Evolutionary conservation across 2,329 filamentous ascomycete genomes (phyloP), one percentile per base, ranked within the genome.

Genomic region (Dactylellina haptotyla): DNA sequence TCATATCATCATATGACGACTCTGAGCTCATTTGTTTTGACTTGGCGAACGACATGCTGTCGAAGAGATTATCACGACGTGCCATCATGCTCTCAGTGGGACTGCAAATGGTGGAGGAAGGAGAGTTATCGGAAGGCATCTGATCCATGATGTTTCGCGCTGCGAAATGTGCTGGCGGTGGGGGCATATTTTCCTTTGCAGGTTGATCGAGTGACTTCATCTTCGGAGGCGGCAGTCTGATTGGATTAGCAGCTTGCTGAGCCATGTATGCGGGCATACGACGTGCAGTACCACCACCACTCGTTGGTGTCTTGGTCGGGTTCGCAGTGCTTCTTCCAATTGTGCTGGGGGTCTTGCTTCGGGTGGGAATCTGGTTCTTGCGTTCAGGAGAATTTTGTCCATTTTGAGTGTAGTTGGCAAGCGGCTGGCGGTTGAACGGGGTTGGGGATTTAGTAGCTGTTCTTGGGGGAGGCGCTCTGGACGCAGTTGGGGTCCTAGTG

Each of bases 191-290:
- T 50, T 73, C 69, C 28, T 66, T 73, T 6, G 53, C 6, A 23
- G 18, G 45, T 3, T 50, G 30, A 12, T 73, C 69, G 8, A 73
- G 53, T 4, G 69, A 51, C 25, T 48, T 73, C 69, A 73, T 73
- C 61, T 62, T 73, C 12, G 69, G 61, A 10, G 69, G 69, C 6
- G 61, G 69, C 6, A 57, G 16, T 48, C 69, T 48, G n/a, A 26
- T 30, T 25, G 69, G 41, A 25, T 62, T 66, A 6, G 61, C 30
- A 2, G 61, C 69, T 18, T 73, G 69, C 48, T 72, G 67, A 53
- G 67, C 67, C 69, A 73, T 73, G 26, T 73, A 73, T 61, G 69
- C 69, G 30, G 69, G 69, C 54, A 73, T 56, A 12, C 69, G 54
- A 51, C 69, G 69, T 45, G 30, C n/a, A 16, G 61, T 73, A 50